Evolutionary conservation across 176 grass and related monocot species (phyloP).

Genomic region (Panicum miliaceum): DNA sequence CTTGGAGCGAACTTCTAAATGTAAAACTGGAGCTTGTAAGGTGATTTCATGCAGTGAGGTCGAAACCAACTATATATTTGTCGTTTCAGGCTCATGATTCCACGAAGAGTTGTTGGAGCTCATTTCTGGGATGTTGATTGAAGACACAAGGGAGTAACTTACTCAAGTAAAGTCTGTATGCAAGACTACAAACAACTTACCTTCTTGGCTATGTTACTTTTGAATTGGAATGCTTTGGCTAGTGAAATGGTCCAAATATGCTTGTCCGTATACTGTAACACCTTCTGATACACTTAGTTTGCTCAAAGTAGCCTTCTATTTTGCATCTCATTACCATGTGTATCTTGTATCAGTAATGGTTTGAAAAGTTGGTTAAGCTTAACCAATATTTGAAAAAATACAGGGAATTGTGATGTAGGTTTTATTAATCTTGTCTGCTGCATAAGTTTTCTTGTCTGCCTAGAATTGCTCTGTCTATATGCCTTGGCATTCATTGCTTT

Average conservation of each 20-base stretch:
- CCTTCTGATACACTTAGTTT: constrained; percentile 37
- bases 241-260: constrained; percentile 44
- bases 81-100: constrained; percentile 67
- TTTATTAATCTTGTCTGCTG: constrained; percentile 34
- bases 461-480: constrained; percentile 35
- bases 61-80: constrained; percentile 63
- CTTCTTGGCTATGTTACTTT: constrained; percentile 37
- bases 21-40: constrained; percentile 54
- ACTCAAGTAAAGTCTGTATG: constrained; percentile 56
- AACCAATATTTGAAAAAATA: constrained; percentile 25
- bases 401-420: constrained; percentile 43
- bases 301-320: constrained; percentile 8
- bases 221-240: constrained; percentile 44
- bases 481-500: constrained; percentile 48
- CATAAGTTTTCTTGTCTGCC: constrained; percentile 29
- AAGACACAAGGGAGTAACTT: constrained; percentile 59
- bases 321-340: constrained; percentile 17
- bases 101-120: constrained; percentile 55
- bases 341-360: constrained; percentile 36
- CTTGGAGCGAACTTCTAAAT: constrained; percentile 44
- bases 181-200: constrained; percentile 51
- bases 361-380: constrained; percentile 2
- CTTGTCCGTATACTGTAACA: constrained; percentile 35
- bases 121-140: constrained; percentile 50
- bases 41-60: constrained; percentile 53